Base-by-base conservation (phyloP, 83 land plant genomes). In the Picea abies region DNA sequence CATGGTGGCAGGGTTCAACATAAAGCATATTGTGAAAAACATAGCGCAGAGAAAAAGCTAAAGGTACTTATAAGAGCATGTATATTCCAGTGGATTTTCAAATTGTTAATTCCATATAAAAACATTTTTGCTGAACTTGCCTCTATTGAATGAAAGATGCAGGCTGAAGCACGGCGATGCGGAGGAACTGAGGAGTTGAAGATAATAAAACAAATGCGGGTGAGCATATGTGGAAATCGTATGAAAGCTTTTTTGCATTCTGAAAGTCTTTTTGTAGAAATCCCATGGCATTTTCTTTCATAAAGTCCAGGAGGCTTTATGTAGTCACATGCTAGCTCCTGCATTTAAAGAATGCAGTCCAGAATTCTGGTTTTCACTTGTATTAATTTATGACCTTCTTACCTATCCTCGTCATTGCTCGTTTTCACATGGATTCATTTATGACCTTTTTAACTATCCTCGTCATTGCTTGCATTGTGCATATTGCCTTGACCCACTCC, bases 1-100 rank as follows among this genome's bases (percentile, higher is more conserved):
- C 11, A 63, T 84, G 93, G 85, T 64, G 94, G 93, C 63, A 90
- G 87, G 79, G 23, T 88, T 68, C 95, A 94, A 69, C 94, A 95
- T 82, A 93, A 92, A 85, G 99, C 99, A 17, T 97, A 92, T 82
- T 97, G 99, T 89, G 94, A 90, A 83, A 91, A 90, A 72, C 99
- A 97, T 85, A 95, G 99, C 70, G 35, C 87, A 39, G 97, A 92
- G 83, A 98, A 97, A 79, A 91, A 89, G 83, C 88, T 87, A 11
- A 96, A 95, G 98, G 99, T 97, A 78, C 15, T 41, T 22, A 1
- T 41, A 9, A 39, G 8, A 35, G 3, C 41, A 11, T 76, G 6
- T 76, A 49, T 26, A 76, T 44, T n/a, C 11, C 47, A 47, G 60
- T 47, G 58, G 56, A 35, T 25, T 25, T 52, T 5, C 47, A 25